Evolutionary conservation across 2,329 filamentous ascomycete genomes (phyloP).

Genomic region (Paracoccidioides brasiliensis): DNA sequence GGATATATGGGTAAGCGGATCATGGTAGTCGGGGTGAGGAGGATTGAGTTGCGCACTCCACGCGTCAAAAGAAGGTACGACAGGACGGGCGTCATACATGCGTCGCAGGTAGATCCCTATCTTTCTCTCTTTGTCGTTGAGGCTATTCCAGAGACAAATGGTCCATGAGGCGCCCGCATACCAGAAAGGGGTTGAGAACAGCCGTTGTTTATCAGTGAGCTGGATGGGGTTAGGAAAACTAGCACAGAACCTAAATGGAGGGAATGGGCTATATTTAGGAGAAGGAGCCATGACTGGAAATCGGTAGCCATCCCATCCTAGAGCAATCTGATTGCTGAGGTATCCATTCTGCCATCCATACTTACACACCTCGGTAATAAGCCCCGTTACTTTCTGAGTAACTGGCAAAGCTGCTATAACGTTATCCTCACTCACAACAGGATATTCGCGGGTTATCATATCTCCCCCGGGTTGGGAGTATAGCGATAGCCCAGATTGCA

Average conservation of each 20-base stretch:
- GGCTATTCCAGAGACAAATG: background rate
- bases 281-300: background rate
- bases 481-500: background rate
- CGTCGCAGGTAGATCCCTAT: background rate
- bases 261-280: background rate
- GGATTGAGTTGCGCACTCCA: background rate
- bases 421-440: background rate
- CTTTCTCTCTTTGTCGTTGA: background rate
- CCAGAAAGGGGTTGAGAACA: background rate
- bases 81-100: background rate
- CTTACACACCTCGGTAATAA: background rate
- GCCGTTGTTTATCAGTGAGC: background rate
- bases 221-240: background rate
- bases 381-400: background rate
- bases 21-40: background rate
- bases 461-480: background rate
- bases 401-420: background rate
- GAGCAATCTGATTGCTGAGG: background rate
- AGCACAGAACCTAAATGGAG: background rate
- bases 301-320: background rate
- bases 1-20: background rate
- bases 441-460: background rate
- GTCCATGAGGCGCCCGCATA: background rate
- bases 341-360: background rate
- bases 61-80: background rate